Percentiles rank a stretch among this genome's conserved stretches.
phyloP scores from a whole-genome alignment of 176 grass and related monocot species.

The Neostapfia colusana region DNA sequence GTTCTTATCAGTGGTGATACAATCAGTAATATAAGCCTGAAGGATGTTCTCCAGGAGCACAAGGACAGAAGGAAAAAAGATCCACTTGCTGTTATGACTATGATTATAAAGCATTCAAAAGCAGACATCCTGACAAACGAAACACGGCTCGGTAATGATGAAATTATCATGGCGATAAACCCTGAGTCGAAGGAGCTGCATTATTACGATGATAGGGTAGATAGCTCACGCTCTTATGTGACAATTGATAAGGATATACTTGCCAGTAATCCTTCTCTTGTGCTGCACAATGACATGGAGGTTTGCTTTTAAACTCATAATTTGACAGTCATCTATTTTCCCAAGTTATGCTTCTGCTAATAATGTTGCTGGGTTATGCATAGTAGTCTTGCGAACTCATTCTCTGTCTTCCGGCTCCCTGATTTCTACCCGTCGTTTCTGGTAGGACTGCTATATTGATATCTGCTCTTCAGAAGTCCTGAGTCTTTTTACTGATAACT shows the following conservation, averaged over 20 bases:
- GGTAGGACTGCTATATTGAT: constrained; percentile 97
- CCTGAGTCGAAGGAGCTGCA: constrained; percentile 81
- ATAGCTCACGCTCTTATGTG: constrained; percentile 47
- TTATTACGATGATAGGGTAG: constrained; percentile 79
- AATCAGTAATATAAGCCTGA: constrained; percentile 87
- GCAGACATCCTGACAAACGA: constrained; percentile 61
- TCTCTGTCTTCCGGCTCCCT: not conserved
- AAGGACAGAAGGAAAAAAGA: constrained; percentile 91
- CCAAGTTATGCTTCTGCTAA: constrained; percentile 7
- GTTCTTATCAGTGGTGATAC: constrained; percentile 96
- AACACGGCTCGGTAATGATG: constrained; percentile 82
- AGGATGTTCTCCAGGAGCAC: constrained; percentile 74
- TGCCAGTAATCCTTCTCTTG: constrained; percentile 64
- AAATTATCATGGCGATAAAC: constrained; percentile 79
- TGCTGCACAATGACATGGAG: constrained; percentile 86
- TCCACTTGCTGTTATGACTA: constrained; percentile 92
- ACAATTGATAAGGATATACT: constrained; percentile 84
- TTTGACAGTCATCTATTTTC: not conserved
- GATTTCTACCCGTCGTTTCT: not conserved
- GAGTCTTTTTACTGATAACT: constrained; percentile 94
- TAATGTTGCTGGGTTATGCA: constrained; percentile 1
- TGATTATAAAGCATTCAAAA: constrained; percentile 87
- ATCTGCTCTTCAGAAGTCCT: constrained; percentile 95
- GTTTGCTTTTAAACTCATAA: constrained; percentile 46
- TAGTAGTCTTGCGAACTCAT: not conserved